phyloP scores from a whole-genome alignment of 768 basidiomycete species.

The Lepiota venenata region DNA sequence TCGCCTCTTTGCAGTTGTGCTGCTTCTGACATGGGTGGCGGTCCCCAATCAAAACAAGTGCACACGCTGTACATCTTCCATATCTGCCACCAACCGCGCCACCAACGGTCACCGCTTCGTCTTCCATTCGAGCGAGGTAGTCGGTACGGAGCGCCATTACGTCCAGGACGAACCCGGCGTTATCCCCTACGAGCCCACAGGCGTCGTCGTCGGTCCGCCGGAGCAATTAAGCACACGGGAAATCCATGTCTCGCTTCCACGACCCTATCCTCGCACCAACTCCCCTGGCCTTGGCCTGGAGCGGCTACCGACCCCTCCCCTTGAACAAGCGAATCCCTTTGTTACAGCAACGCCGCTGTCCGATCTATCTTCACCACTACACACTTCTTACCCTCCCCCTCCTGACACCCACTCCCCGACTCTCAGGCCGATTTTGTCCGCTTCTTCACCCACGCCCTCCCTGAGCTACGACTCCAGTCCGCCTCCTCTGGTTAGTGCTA shows the following conservation, averaged over 20 bases:
- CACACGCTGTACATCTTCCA: constrained; percentile 68
- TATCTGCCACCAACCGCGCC: constrained; percentile 59
- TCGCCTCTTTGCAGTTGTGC: not conserved
- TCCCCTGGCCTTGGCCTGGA: constrained; percentile 28
- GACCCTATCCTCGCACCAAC: constrained; percentile 21
- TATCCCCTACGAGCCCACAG: constrained; percentile 35
- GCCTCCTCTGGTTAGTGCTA: constrained; percentile 23
- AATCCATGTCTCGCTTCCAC: constrained; percentile 9
- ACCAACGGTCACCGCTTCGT: constrained; percentile 88
- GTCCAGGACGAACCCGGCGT: constrained; percentile 63
- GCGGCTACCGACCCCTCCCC: constrained; percentile 34
- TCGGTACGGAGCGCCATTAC: constrained; percentile 61
- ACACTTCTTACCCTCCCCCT: constrained; percentile 12
- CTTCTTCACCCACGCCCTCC: constrained; percentile 12
- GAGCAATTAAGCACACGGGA: constrained; percentile 4
- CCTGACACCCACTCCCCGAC: constrained; percentile 19
- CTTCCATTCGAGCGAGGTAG: constrained; percentile 73
- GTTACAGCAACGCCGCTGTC: constrained; percentile 23
- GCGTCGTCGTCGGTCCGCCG: constrained; percentile 11
- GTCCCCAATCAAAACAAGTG: constrained; percentile 38
- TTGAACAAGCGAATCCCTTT: constrained; percentile 33
- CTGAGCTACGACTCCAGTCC: constrained; percentile 18
- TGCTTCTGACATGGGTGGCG: not conserved
- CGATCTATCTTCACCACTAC: constrained; percentile 16
- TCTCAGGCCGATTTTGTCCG: constrained; percentile 11